phyloP scores from a whole-genome alignment of 2,329 filamentous ascomycete species.

The Paecilomyces formosus region DNA sequence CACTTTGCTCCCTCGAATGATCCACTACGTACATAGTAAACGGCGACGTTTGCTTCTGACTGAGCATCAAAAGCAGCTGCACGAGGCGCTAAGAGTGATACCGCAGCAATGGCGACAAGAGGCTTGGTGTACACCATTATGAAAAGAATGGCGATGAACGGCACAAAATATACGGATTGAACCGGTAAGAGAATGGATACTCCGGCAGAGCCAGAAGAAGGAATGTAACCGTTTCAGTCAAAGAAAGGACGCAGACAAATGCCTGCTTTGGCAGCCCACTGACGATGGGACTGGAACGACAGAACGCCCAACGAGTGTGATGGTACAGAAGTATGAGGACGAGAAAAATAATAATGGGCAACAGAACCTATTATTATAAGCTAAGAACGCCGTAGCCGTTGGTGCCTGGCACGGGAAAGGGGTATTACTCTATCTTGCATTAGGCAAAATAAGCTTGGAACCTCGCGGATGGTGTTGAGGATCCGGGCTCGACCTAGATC shows the following conservation, averaged over 20 bases:
- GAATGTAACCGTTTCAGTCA: slow-evolving; percentile 25
- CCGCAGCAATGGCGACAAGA: slow-evolving; percentile 27
- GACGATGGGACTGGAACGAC: background rate
- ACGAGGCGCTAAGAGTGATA: slow-evolving; percentile 21
- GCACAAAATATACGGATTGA: background rate
- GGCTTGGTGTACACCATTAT: slow-evolving; percentile 31
- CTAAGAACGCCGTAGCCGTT: background rate
- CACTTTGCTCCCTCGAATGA: background rate
- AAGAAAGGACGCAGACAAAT: slow-evolving; percentile 52
- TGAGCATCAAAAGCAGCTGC: slow-evolving; percentile 34
- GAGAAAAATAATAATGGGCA: background rate
- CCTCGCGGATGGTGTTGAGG: background rate
- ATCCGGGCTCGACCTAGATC: background rate
- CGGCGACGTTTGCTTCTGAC: slow-evolving; percentile 42
- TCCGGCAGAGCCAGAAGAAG: slow-evolving; percentile 32
- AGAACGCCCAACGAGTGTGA: background rate
- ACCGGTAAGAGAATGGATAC: slow-evolving; percentile 19
- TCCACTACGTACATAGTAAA: slow-evolving; percentile 43
- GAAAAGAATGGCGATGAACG: slow-evolving; percentile 18
- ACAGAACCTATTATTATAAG: background rate
- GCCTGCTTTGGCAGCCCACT: slow-evolving; percentile 18
- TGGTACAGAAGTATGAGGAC: background rate
- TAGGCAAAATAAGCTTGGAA: background rate
- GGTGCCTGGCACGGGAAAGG: background rate
- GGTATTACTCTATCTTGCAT: background rate